phyloP scores from a whole-genome alignment of 805 yeast genomes.

The Ogataea angusta region DNA sequence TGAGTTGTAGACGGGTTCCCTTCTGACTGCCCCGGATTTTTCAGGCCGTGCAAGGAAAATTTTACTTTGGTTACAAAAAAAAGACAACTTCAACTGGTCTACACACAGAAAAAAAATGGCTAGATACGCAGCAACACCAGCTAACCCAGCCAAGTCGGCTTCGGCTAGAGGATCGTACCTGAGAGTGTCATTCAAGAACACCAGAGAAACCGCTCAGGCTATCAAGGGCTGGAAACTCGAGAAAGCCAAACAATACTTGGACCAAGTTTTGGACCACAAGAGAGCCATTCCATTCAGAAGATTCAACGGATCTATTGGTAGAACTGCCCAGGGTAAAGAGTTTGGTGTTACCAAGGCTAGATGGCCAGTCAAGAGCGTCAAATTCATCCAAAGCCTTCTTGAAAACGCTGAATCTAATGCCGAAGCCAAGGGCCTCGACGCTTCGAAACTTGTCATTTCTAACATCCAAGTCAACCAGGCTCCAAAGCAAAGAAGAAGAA shows the following conservation, averaged over 20 bases:
- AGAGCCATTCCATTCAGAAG: constrained; percentile 99
- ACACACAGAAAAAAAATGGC: constrained; percentile 58
- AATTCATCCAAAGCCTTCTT: constrained; percentile 90
- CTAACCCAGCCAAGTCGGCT: constrained; percentile 99
- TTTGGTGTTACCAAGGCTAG: constrained; percentile 99
- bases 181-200: constrained; percentile 99
- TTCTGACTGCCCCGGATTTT: constrained; percentile 8
- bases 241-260: constrained; percentile 93
- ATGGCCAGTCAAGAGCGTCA: constrained; percentile 99
- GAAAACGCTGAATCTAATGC: constrained; percentile 99
- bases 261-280: constrained; percentile 94
- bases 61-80: constrained; percentile 8
- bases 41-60: constrained; percentile 17
- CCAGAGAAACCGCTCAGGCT: constrained; percentile 99
- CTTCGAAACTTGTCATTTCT: constrained; percentile 87
- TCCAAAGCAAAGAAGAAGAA: constrained; percentile 99
- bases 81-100: constrained; percentile 14
- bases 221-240: constrained; percentile 96
- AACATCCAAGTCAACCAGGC: constrained; percentile 99
- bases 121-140: constrained; percentile 99
- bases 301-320: constrained; percentile 93
- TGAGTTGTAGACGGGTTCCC: constrained; percentile 4
- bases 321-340: constrained; percentile 99
- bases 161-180: constrained; percentile 99
- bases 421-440: constrained; percentile 98